A percentile compares a stretch with the other conserved stretches of the same genome.
phyloP scores from a whole-genome alignment of 1,284 basidiomycete species.

The Puccinia hordei region DNA sequence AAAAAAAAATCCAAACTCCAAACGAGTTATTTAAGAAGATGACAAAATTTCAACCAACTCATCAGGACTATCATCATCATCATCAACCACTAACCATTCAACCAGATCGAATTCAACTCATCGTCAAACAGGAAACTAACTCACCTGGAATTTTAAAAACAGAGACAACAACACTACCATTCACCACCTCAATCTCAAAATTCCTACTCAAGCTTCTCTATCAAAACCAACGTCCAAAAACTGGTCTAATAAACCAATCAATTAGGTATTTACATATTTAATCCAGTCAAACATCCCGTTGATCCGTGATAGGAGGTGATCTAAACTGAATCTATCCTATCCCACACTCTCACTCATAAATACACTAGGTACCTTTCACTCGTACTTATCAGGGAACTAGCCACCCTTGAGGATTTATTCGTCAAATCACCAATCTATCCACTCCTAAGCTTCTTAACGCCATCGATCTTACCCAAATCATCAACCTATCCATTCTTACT shows the following conservation, averaged over 20 bases:
- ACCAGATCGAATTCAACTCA: background rate
- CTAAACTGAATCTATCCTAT: background rate
- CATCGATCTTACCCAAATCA: constrained; percentile 23
- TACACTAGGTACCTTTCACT: constrained; percentile 22
- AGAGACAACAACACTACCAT: background rate
- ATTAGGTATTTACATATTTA: background rate
- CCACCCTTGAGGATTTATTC: constrained; percentile 22
- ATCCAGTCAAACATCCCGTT: too few relatives aligned
- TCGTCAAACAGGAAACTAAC: background rate
- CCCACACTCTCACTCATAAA: background rate
- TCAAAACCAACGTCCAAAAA: background rate
- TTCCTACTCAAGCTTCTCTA: background rate
- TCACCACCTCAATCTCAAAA: constrained; percentile 12
- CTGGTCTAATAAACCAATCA: background rate
- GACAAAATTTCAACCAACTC: background rate
- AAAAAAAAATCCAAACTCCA: background rate
- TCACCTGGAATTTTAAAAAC: background rate
- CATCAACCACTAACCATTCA: background rate
- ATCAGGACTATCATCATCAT: background rate
- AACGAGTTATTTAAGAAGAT: background rate
- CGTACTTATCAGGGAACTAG: constrained; percentile 10
- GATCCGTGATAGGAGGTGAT: background rate
- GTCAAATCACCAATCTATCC: constrained; percentile 20
- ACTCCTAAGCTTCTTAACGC: constrained; percentile 23
- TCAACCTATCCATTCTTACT: constrained; percentile 28